phyloP scores from a whole-genome alignment of 257 asterid species.

The Plantago elongata region DNA sequence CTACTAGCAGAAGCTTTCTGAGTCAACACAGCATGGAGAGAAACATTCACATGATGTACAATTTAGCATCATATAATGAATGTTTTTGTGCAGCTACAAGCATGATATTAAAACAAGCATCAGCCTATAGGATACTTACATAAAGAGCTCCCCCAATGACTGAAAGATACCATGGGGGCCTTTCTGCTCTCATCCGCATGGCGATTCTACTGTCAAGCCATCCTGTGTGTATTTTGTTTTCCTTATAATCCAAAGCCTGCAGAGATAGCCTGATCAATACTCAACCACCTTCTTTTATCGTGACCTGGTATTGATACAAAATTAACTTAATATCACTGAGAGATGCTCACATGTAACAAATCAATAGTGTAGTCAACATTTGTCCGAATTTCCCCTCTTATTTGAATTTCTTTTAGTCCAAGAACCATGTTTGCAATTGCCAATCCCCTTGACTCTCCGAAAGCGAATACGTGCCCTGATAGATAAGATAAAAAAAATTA shows the following conservation, averaged over 20 bases:
- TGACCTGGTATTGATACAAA: not conserved
- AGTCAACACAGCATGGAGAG: constrained; percentile 23
- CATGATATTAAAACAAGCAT: constrained; percentile 13
- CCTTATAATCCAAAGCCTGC: constrained; percentile 92
- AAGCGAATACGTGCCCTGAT: constrained; percentile 95
- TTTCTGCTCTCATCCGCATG: constrained; percentile 99
- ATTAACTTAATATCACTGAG: constrained; percentile 11
- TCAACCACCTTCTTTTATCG: constrained; percentile 9
- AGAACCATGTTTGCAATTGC: constrained; percentile 99
- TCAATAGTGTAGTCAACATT: constrained; percentile 98
- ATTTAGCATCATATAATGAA: not conserved
- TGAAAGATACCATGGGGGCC: constrained; percentile 99
- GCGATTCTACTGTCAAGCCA: constrained; percentile 99
- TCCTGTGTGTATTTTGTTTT: constrained; percentile 95
- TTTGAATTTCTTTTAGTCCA: constrained; percentile 97
- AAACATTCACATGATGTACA: constrained; percentile 16
- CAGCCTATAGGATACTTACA: constrained; percentile 43
- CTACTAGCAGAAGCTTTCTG: constrained; percentile 99
- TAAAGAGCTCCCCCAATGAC: constrained; percentile 99
- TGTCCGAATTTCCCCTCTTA: constrained; percentile 98
- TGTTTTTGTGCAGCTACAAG: constrained; percentile 3
- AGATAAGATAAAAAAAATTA: constrained; percentile 19
- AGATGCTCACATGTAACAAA: constrained; percentile 80
- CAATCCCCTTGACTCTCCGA: constrained; percentile 95
- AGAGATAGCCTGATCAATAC: constrained; percentile 20